These are phyloP conservation scores for Tuctoria greenei DNA, from an alignment of 176 grass and related monocot genomes.

Conservation along the genomic window DNA sequence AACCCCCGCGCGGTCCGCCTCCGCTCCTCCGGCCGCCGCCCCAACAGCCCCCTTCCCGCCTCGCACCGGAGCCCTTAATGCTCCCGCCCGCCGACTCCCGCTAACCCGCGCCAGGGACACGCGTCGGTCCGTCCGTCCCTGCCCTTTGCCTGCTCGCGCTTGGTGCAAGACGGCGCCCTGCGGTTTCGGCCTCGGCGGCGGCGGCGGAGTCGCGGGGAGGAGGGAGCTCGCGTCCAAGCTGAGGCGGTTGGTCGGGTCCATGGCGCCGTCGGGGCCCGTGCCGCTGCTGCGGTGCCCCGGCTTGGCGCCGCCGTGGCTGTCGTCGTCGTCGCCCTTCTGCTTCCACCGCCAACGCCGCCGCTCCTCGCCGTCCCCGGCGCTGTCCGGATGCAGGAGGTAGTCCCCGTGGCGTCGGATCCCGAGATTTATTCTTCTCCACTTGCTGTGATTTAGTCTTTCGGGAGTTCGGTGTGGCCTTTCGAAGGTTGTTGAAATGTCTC, in stretches of 20 bases:
- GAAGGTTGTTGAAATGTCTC: conserved; percentile 1
- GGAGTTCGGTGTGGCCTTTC: background rate
- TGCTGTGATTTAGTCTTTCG: too few species aligned
- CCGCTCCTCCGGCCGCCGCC: background rate
- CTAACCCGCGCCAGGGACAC: background rate
- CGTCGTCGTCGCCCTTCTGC: conserved; percentile 31
- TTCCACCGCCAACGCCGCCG: background rate
- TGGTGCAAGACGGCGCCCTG: conserved; percentile 30
- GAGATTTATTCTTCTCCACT: background rate
- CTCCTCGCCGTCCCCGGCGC: background rate
- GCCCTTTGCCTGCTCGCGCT: background rate
- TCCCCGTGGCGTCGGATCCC: background rate
- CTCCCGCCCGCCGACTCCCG: background rate
- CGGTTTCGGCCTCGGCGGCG: conserved; percentile 14
- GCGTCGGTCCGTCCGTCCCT: background rate
- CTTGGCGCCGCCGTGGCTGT: conserved; percentile 24
- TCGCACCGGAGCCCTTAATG: background rate
- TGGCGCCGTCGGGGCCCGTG: conserved; percentile 41
- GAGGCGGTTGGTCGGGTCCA: conserved; percentile 43
- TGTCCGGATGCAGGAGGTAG: conserved; percentile 39
- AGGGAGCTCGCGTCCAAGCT: conserved; percentile 6
- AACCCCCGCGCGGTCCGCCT: background rate
- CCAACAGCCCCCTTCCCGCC: too few species aligned
- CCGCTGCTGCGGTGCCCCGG: conserved; percentile 26
- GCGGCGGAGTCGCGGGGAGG: background rate